Evolutionary conservation across 768 basidiomycete species (phyloP), one percentile per base, ranked within the genome.

Genomic region (Lactarius vividus): DNA sequence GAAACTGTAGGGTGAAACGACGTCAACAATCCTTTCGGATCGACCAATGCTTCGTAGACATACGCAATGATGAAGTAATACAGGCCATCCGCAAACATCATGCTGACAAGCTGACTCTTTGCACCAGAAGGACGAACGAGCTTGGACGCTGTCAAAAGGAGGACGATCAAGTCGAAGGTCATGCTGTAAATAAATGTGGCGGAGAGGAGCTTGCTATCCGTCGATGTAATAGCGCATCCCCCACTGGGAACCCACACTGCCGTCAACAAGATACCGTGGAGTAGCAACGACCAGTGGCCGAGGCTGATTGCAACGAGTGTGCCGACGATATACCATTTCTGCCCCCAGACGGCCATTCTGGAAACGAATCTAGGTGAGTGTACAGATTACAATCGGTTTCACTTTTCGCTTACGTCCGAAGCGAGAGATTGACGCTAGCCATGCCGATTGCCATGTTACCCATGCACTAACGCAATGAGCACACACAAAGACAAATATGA

Each of bases 51-150:
- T 31, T 61, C 61, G 49, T 54, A 62, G 4, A 79, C 85, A 62
- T 70, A 89, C 84, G 90, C 90, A 58, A 92, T 82, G 67, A 92
- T 75, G 77, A 92, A 92, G 76, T 83, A 92, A 61, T 89, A 84
- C 13, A 92, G 75, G 23, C 89, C 89, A 63, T 91, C 88, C 16
- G 81, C 76, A 73, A 90, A 91, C 35, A 92, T 85, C 78, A 91
- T 79, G 35, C 81, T 80, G 28, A 84, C 79, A 16, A 91, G 82
- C 58, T 79, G 80, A 69, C 80, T 84, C 42, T 75, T 23, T 52
- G 70, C 74, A 39, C 29, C 77, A 67, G 74, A 70, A 0, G 71
- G 66, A 31, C 74, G 75, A 18, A 74, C 75, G 28, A 91, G 81
- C 72, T 87, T 89, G 75, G 82, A 85, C 15, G 81, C 83, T 42